Evolutionary conservation across 139 green algal species (phyloP).

Genomic region (Zygnema circumcarinatum): DNA sequence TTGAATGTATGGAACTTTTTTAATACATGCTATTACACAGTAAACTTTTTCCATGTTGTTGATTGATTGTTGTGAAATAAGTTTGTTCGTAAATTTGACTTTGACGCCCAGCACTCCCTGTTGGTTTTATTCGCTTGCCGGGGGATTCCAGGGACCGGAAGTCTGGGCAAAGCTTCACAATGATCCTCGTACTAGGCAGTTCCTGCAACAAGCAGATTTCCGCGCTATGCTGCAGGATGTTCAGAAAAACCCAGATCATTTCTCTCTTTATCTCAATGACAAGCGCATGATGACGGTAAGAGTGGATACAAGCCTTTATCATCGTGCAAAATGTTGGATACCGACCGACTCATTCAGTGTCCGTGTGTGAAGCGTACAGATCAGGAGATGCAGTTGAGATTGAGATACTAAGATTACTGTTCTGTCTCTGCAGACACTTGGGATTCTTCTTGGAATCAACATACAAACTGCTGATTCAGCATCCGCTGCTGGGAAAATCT

Average conservation of each 20-base stretch:
- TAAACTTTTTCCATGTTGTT: too few relatives aligned
- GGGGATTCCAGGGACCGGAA: constrained; percentile 61
- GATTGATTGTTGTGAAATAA: too few relatives aligned
- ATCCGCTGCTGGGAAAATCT: constrained; percentile 29
- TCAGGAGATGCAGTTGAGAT: too few relatives aligned
- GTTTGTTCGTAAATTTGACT: too few relatives aligned
- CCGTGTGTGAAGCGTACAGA: too few relatives aligned
- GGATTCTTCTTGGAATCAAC: constrained; percentile 65
- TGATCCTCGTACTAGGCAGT: constrained; percentile 78
- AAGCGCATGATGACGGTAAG: constrained; percentile 63
- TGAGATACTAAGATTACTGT: too few relatives aligned
- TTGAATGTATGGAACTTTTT: too few relatives aligned
- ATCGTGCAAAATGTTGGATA: too few relatives aligned
- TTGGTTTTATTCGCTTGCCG: too few relatives aligned
- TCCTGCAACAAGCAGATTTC: constrained; percentile 91
- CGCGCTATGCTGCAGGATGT: constrained; percentile 82
- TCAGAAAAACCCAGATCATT: constrained; percentile 74
- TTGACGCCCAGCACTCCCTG: too few relatives aligned
- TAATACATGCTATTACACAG: too few relatives aligned
- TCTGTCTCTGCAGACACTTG: constrained; percentile 29
- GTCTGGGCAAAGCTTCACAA: constrained; percentile 81
- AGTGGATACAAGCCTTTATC: background rate
- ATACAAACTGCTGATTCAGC: constrained; percentile 41
- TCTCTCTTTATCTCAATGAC: constrained; percentile 69
- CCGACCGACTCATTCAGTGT: too few relatives aligned